Evolutionary conservation across 331 rosid species (phyloP), one percentile per base, ranked within the genome.

Genomic region (Quercus phellos): DNA sequence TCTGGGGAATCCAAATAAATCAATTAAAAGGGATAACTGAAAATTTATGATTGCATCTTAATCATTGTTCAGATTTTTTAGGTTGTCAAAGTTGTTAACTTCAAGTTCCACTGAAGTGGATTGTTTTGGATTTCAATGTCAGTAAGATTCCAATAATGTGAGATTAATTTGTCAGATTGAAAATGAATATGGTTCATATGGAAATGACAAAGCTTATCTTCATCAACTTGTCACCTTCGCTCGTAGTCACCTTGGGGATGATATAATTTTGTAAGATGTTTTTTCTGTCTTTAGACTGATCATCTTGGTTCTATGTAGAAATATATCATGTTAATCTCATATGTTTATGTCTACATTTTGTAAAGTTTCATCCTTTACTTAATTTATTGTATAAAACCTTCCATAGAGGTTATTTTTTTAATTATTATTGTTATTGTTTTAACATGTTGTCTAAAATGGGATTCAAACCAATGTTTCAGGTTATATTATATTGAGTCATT

Each of bases 101-200:
- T 3, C 26, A 38, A 34, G 27, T 17, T 42, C 16, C 53, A 12
- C 53, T 46, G 16, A 46, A 46, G 53, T 67, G 70, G 9, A 10
- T 51, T 51, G 63, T 42, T 73, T 74, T 66, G 29, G 69, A 79
- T 76, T 69, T 71, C 69, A 17, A 55, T 42, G 63, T 34, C 72
- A 51, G 54, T 67, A 74, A 78, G 10, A 72, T 51, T 70, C 59
- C 51, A 83, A 34, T 73, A 19, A 55, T 51, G 72, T 61, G 81
- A 58, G 68, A 72, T 78, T 66, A 72, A 79, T 83, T 77, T 73
- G 82, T 68, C 96, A 94, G 97, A 81, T 94, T 87, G 98, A 94
- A 84, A 94, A 94, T 74, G 98, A 94, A 83, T 94, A 51, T 81
- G 97, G 98, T 81, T 94, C 96, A 18, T 94, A 85, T 76, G 97